Conservation (phyloP, 441 rosid species). For the Arabidopsis hybrid region DNA sequence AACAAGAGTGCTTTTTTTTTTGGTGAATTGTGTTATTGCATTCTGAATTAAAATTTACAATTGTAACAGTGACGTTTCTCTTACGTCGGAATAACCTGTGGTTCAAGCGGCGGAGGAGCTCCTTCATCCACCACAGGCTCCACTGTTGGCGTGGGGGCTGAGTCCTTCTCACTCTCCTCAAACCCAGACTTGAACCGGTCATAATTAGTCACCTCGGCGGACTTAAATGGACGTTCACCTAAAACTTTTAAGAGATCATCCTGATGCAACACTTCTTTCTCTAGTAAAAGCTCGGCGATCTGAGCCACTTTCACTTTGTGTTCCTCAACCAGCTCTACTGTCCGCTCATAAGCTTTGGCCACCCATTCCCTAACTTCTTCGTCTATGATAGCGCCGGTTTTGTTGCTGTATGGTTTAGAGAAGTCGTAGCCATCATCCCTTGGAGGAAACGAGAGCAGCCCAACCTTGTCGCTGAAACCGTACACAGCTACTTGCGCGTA, state of each 20-base stretch:
- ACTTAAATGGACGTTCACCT: slow-evolving; percentile 74
- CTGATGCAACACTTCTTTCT: slow-evolving; percentile 77
- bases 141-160: slow-evolving; percentile 31
- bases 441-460: slow-evolving; percentile 75
- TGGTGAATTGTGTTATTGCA: slow-evolving; percentile 14
- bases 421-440: slow-evolving; percentile 65
- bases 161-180: slow-evolving; percentile 40
- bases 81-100: slow-evolving; percentile 71
- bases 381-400: slow-evolving; percentile 73
- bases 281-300: slow-evolving; percentile 69
- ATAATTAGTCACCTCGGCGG: slow-evolving; percentile 59
- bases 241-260: slow-evolving; percentile 63
- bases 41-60: slow-evolving; percentile 49
- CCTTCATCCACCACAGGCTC: slow-evolving; percentile 57
- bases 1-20: background rate
- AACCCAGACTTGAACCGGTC: slow-evolving; percentile 73
- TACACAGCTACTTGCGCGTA: slow-evolving; percentile 82
- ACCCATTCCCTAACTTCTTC: slow-evolving; percentile 76
- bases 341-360: slow-evolving; percentile 58
- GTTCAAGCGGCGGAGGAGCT: slow-evolving; percentile 64
- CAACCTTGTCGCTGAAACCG: slow-evolving; percentile 80
- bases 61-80: slow-evolving; percentile 19
- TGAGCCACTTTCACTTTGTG: slow-evolving; percentile 67
- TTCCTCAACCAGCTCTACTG: slow-evolving; percentile 57
- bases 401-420: slow-evolving; percentile 76